phyloP scores from a whole-genome alignment of 2,329 filamentous ascomycete species.

The Shiraia bambusicola region DNA sequence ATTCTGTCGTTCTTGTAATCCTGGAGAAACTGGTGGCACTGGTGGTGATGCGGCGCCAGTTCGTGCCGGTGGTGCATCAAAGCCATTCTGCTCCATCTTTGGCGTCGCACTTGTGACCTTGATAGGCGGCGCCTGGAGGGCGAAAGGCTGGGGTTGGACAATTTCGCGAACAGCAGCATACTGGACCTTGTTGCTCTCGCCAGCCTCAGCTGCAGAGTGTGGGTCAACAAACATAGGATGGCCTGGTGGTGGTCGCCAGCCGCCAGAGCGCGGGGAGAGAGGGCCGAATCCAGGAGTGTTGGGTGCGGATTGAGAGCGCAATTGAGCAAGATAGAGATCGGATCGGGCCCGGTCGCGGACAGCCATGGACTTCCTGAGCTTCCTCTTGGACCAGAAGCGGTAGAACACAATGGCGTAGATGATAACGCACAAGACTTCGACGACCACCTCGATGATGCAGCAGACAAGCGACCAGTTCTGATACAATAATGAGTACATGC shows the following conservation, averaged over 20 bases:
- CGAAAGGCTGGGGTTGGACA: conserved; percentile 65
- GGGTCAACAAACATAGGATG: conserved; percentile 48
- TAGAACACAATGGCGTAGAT: conserved; percentile 97
- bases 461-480: conserved; percentile 96
- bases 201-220: conserved; percentile 55
- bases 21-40: conserved; percentile 38
- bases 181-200: conserved; percentile 46
- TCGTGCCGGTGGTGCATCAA: conserved; percentile 49
- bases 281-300: conserved; percentile 85
- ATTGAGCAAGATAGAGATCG: conserved; percentile 81
- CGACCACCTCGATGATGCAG: conserved; percentile 93
- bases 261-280: conserved; percentile 62
- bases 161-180: conserved; percentile 46
- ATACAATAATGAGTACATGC: conserved; percentile 12
- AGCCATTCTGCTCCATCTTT: conserved; percentile 63
- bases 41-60: conserved; percentile 43
- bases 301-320: conserved; percentile 76
- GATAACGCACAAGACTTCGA: conserved; percentile 86
- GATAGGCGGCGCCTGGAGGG: conserved; percentile 79
- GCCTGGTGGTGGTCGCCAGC: conserved; percentile 50
- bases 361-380: conserved; percentile 95
- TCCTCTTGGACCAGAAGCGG: conserved; percentile 94
- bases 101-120: conserved; percentile 78
- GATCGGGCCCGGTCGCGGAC: conserved; percentile 89
- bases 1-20: conserved; percentile 52